phyloP scores from a whole-genome alignment of 345 rosid genomes.

The Citrus cavaleriei region DNA sequence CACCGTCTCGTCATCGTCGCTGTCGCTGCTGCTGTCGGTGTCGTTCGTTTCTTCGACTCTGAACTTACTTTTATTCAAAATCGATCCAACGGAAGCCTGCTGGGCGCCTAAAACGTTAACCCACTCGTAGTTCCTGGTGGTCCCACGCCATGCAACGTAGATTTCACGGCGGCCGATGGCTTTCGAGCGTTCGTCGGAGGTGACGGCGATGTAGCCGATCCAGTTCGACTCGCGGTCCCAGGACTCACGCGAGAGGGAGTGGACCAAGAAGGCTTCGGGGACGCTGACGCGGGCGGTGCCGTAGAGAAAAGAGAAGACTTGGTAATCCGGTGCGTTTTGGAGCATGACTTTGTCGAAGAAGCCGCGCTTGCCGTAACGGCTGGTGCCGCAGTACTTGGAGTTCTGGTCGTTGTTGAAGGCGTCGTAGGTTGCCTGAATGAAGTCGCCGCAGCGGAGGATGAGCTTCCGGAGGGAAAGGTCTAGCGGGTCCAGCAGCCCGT shows the following conservation, averaged over 20 bases:
- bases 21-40: conserved; percentile 27
- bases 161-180: conserved; percentile 70
- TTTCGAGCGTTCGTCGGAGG: conserved; percentile 47
- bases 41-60: conserved; percentile 2
- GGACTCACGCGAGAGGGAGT: conserved; percentile 59
- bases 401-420: conserved; percentile 77
- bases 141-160: conserved; percentile 70
- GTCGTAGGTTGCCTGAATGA: conserved; percentile 91
- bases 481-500: conserved; percentile 63
- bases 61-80: conserved; percentile 22
- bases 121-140: conserved; percentile 88
- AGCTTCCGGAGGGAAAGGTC: conserved; percentile 63
- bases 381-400: conserved; percentile 83
- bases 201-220: conserved; percentile 83
- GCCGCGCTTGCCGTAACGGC: conserved; percentile 68
- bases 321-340: conserved; percentile 47
- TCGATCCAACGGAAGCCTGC: conserved; percentile 41
- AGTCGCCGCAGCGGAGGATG: conserved; percentile 84
- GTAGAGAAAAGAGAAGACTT: conserved; percentile 56
- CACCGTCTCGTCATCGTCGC: conserved; percentile 34
- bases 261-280: conserved; percentile 63
- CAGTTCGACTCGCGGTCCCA: conserved; percentile 99
- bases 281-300: conserved; percentile 67
- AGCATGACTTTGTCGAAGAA: conserved; percentile 72
- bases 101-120: conserved; percentile 56